Percentiles rank a stretch among this genome's conserved stretches.
Evolutionary conservation across 768 basidiomycete genomes (phyloP).

Genomic region (Mycena crocata): DNA sequence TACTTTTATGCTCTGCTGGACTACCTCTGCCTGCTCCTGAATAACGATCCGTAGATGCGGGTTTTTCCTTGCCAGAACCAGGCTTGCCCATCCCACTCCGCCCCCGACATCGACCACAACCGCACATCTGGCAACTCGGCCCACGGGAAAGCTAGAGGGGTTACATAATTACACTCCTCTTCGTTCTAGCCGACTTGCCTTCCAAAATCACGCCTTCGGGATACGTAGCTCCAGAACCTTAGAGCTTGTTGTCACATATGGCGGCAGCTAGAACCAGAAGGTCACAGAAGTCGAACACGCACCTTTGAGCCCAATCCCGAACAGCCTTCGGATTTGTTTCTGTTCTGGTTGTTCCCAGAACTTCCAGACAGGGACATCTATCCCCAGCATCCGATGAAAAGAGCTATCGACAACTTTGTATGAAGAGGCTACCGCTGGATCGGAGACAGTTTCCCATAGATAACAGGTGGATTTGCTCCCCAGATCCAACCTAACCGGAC

Average conservation of each 20-base stretch:
- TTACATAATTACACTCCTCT: slow-evolving; percentile 2
- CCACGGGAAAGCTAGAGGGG: slow-evolving; percentile 24
- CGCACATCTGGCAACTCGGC: background rate
- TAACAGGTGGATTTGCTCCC: background rate
- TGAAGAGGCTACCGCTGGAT: slow-evolving; percentile 6
- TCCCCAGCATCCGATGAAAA: slow-evolving; percentile 10
- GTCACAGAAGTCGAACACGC: background rate
- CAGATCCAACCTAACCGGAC: slow-evolving; percentile 1
- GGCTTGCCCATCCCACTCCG: slow-evolving; percentile 38
- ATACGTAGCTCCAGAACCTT: slow-evolving; percentile 19
- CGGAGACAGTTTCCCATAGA: slow-evolving; percentile 14
- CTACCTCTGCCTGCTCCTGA: slow-evolving; percentile 43
- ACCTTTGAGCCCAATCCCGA: slow-evolving; percentile 17
- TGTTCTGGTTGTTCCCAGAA: slow-evolving; percentile 9
- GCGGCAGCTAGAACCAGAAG: no score
- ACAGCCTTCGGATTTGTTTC: slow-evolving; percentile 13
- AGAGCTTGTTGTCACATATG: no score
- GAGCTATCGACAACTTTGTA: slow-evolving; percentile 8
- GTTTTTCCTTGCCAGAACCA: slow-evolving; percentile 9
- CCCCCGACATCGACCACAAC: slow-evolving; percentile 50
- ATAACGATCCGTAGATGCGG: slow-evolving; percentile 42
- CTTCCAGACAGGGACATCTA: slow-evolving; percentile 8
- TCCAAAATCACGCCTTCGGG: slow-evolving; percentile 18
- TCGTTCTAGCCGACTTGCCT: slow-evolving; percentile 15
- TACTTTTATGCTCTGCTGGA: slow-evolving; percentile 34